Base-by-base conservation (phyloP, 495 filamentous ascomycete genomes). In the Sphaerosporella brunnea region DNA sequence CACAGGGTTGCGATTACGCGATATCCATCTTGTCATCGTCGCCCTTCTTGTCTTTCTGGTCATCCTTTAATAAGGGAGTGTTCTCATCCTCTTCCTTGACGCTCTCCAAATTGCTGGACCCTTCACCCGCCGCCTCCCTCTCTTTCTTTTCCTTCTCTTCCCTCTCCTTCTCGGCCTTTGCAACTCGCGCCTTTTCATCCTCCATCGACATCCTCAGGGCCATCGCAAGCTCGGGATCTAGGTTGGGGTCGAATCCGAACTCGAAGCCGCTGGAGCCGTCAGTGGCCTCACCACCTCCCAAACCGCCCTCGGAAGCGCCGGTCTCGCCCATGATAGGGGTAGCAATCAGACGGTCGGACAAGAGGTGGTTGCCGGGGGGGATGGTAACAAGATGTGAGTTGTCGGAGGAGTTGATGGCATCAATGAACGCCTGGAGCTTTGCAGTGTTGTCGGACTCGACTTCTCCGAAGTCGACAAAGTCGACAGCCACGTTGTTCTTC, bases 191-290 rank as follows among this genome's bases (percentile, higher is more conserved):
- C 71, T 90, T 92, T 71, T 93, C 90, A 60, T 96, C 92, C 63
- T 99, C 92, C 73, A 92, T 81, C 61, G 84, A 93, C 82, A 99
- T 88, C 50, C 90, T 75, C 61, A 97, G 69, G n/a, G 92, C 90
- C 47, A 97, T 72, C 2, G 90, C 90, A 62, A 97, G 63, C 62
- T 96, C 90, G 23, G 90, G 90, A 62, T 97, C 90, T 48, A 77
- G 69, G 62, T 73, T 80, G 50, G 72, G 85, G 69, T 80, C 82
- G 62, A 82, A 79, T 56, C 72, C 82, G 66, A 78, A 92, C 63
- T 80, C 80, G 58, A 73, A 77, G 11, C 62, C 55, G 18, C 70
- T 75, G 23, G 69, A 72, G 39, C 67, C 73, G 26, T 72, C 79
- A 15, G 71, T 76, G 41, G 73, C 73, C 28, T 65, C 72, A 18